phyloP scores from a whole-genome alignment of 2,329 filamentous ascomycete genomes.

The Canariomyces notabilis region DNA sequence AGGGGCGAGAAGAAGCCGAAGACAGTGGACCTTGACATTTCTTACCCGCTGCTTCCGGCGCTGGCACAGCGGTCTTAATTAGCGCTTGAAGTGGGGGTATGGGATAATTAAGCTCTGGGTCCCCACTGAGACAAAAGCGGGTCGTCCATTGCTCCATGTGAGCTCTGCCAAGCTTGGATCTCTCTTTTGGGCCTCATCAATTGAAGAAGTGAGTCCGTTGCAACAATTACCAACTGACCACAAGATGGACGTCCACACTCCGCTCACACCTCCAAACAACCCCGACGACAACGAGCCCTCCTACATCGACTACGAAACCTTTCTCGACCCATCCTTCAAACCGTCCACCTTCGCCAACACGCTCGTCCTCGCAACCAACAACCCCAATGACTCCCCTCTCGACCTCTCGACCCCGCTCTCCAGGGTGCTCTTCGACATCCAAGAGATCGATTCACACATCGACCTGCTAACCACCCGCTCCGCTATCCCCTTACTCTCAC shows the following conservation, averaged over 20 bases:
- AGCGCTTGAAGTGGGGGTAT: no score
- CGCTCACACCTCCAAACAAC: neutral
- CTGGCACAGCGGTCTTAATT: no score
- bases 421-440: conserved; percentile 89
- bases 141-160: no score
- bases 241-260: neutral
- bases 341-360: conserved; percentile 80
- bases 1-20: neutral
- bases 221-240: conserved; percentile 29
- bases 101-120: no score
- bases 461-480: conserved; percentile 81
- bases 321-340: conserved; percentile 78
- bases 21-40: no score
- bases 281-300: conserved; percentile 56
- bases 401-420: conserved; percentile 93
- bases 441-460: conserved; percentile 95
- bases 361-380: conserved; percentile 85
- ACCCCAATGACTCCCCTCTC: conserved; percentile 79
- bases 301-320: conserved; percentile 94
- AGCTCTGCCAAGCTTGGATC: no score
- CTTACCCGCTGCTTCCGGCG: no score
- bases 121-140: no score
- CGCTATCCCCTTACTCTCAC: conserved; percentile 71
- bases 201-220: no score
- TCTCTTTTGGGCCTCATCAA: no score